Conservation (phyloP, 1,284 basidiomycete genomes). For the Veloporphyrellus conicus region DNA sequence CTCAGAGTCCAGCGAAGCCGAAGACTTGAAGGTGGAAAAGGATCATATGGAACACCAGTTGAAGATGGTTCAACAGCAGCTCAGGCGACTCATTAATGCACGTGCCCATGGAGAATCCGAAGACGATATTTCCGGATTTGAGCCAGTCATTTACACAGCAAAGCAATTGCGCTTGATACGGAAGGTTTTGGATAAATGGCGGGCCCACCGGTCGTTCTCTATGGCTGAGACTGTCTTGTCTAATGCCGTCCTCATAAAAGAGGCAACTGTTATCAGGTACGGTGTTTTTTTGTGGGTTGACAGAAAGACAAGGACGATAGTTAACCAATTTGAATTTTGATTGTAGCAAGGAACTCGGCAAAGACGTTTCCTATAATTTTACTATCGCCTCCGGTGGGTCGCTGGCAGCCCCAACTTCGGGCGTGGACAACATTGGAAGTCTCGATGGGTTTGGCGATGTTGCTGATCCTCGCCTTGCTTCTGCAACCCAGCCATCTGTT, state of each 20-base stretch:
- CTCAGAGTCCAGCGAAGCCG: slow-evolving; percentile 66
- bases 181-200: slow-evolving; percentile 81
- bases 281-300: slow-evolving; percentile 20
- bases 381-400: slow-evolving; percentile 81
- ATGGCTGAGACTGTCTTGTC: slow-evolving; percentile 90
- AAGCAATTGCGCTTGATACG: slow-evolving; percentile 75
- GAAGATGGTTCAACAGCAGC: slow-evolving; percentile 73
- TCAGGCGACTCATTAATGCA: slow-evolving; percentile 77
- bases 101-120: slow-evolving; percentile 74
- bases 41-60: slow-evolving; percentile 88
- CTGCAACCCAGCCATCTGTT: slow-evolving; percentile 76
- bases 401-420: slow-evolving; percentile 75
- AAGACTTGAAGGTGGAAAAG: slow-evolving; percentile 83
- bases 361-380: slow-evolving; percentile 89
- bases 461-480: slow-evolving; percentile 70
- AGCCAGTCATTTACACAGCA: slow-evolving; percentile 78
- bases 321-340: slow-evolving; percentile 14
- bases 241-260: slow-evolving; percentile 84
- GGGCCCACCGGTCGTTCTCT: slow-evolving; percentile 75
- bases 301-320: background rate
- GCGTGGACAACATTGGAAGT: slow-evolving; percentile 82
- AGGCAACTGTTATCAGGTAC: slow-evolving; percentile 91
- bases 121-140: slow-evolving; percentile 56
- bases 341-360: slow-evolving; percentile 74
- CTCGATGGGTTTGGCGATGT: slow-evolving; percentile 91